Conservation (phyloP, 2,329 filamentous ascomycete genomes). For the Thelonectria discophora region DNA sequence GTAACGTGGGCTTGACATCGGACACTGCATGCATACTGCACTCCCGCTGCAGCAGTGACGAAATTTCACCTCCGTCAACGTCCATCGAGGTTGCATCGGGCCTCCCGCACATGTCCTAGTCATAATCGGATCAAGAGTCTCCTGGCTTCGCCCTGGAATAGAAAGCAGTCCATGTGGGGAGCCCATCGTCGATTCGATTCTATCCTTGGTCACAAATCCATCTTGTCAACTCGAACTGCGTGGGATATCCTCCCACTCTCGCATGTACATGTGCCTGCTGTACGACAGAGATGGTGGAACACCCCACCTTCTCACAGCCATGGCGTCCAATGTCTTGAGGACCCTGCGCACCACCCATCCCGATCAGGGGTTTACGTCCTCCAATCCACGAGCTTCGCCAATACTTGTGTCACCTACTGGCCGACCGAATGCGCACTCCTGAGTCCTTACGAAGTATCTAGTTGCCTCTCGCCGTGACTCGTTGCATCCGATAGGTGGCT, state of each 20-base stretch:
- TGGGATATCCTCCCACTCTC: background rate
- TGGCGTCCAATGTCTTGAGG: background rate
- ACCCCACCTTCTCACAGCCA: slow-evolving; percentile 1
- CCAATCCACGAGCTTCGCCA: background rate
- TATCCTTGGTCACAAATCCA: slow-evolving; percentile 19
- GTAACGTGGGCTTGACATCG: slow-evolving; percentile 8
- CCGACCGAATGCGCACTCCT: background rate
- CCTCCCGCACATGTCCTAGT: slow-evolving; percentile 9
- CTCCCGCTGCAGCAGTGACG: slow-evolving; percentile 8
- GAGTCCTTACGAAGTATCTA: background rate
- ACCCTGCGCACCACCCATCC: slow-evolving; percentile 11
- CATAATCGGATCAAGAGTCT: slow-evolving; percentile 7
- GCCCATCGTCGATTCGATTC: slow-evolving; percentile 2
- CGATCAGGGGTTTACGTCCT: slow-evolving; percentile 1
- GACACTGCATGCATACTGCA: slow-evolving; percentile 5
- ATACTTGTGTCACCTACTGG: background rate
- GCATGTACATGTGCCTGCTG: background rate
- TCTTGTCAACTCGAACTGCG: slow-evolving; percentile 21
- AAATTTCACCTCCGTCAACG: slow-evolving; percentile 13
- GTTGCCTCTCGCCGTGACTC: background rate
- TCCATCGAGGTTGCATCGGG: slow-evolving; percentile 21
- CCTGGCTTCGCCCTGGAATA: slow-evolving; percentile 10
- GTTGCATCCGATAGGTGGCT: slow-evolving; percentile 2
- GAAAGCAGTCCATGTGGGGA: slow-evolving; percentile 18
- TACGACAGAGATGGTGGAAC: slow-evolving; percentile 5